Evolutionary conservation across 2,329 filamentous ascomycete species (phyloP).

Genomic region (Graphilbum ipis-grandicollis): DNA sequence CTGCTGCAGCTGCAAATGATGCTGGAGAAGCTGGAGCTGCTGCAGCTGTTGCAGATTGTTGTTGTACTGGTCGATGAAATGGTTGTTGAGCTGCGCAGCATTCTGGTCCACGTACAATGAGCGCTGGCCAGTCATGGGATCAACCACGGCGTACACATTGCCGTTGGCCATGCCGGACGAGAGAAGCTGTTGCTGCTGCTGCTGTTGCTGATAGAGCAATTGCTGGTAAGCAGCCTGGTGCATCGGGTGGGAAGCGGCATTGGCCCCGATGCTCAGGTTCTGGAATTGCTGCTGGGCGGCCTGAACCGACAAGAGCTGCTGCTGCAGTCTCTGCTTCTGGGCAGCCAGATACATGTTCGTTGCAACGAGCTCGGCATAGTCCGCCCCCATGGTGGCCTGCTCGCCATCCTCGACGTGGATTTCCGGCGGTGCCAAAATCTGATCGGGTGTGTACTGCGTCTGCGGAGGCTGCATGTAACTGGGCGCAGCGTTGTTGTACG

Average conservation of each 20-base stretch:
- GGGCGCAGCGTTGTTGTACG: slow-evolving; percentile 9
- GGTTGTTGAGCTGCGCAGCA: slow-evolving; percentile 23
- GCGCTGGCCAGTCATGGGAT: slow-evolving; percentile 72
- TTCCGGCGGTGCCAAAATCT: slow-evolving; percentile 70
- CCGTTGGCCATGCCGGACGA: slow-evolving; percentile 37
- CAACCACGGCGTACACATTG: slow-evolving; percentile 68
- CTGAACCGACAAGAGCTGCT: slow-evolving; percentile 75
- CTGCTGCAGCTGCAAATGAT: slow-evolving; percentile 24
- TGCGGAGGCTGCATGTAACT: slow-evolving; percentile 13
- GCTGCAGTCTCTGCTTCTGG: slow-evolving; percentile 87
- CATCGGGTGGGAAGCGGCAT: slow-evolving; percentile 15
- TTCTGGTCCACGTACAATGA: slow-evolving; percentile 61
- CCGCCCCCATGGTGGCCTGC: slow-evolving; percentile 66
- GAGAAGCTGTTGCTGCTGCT: slow-evolving; percentile 39
- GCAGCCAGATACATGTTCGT: slow-evolving; percentile 87
- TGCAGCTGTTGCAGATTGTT: slow-evolving; percentile 17
- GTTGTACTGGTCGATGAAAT: slow-evolving; percentile 25
- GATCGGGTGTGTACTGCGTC: slow-evolving; percentile 62
- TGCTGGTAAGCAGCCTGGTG: slow-evolving; percentile 42
- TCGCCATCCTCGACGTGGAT: slow-evolving; percentile 55
- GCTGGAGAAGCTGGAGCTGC: slow-evolving; percentile 15
- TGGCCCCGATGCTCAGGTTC: slow-evolving; percentile 54
- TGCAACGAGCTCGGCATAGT: slow-evolving; percentile 74
- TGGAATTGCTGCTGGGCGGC: slow-evolving; percentile 71
- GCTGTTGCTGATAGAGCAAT: slow-evolving; percentile 30